A percentile compares a stretch with the other conserved stretches of the same genome.
phyloP scores from a whole-genome alignment of 805 yeast species.

The Metschnikowia similis region DNA sequence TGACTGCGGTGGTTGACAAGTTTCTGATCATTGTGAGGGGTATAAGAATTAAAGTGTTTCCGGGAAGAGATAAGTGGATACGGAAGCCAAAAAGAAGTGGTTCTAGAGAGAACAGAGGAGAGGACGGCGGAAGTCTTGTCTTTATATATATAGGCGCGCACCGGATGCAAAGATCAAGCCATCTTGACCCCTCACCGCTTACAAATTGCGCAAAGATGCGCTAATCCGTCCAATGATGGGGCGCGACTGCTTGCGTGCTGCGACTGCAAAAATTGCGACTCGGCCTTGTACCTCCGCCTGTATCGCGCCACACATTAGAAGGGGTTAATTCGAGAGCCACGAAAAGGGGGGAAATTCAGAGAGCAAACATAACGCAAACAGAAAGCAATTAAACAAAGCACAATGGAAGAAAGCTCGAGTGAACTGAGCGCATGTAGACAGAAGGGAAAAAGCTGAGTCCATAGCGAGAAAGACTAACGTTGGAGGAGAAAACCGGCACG shows the following conservation, averaged over 20 bases:
- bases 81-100: background rate
- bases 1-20: conserved; percentile 19
- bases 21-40: conserved; percentile 18
- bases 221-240: conserved; percentile 1
- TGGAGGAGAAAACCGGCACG: no score
- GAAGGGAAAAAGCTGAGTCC: no score
- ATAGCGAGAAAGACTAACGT: no score
- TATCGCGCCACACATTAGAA: no score
- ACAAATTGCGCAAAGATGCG: background rate
- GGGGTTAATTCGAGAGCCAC: no score
- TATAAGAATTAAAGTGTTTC: background rate
- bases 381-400: no score
- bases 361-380: no score
- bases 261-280: background rate
- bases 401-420: no score
- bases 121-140: background rate
- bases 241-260: background rate
- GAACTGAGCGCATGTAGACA: no score
- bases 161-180: conserved; percentile 2
- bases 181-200: conserved; percentile 3
- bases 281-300: background rate
- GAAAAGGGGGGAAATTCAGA: no score
- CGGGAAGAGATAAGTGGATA: background rate
- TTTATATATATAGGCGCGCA: conserved; percentile 1
- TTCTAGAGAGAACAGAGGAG: background rate